These are phyloP conservation scores for Cyclanthera cordifolia DNA, from an alignment of 306 rosid genomes.

Conservation along the genomic window DNA sequence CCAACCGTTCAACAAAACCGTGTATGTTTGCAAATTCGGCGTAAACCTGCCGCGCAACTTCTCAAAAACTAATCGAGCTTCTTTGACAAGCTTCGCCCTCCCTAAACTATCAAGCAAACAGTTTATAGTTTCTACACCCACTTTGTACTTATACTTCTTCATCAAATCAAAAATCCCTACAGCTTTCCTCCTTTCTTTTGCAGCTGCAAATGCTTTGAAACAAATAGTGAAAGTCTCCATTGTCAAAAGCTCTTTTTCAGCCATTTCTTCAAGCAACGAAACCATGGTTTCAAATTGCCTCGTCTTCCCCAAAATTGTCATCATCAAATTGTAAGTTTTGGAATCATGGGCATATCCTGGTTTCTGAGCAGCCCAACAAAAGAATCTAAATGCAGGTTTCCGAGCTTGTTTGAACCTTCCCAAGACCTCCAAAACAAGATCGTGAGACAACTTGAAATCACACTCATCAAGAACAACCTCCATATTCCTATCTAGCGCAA, in stretches of 20 bases:
- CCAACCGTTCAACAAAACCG: constrained; percentile 76
- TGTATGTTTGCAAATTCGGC: constrained; percentile 50
- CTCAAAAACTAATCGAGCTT: constrained; percentile 62
- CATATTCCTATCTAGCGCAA: constrained; percentile 83
- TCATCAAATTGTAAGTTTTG: constrained; percentile 53
- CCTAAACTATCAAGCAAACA: constrained; percentile 77
- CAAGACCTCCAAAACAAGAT: constrained; percentile 71
- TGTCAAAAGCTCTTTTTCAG: constrained; percentile 53
- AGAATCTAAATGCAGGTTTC: constrained; percentile 82
- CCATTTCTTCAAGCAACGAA: constrained; percentile 79
- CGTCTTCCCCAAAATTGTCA: constrained; percentile 66
- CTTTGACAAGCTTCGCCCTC: constrained; percentile 61
- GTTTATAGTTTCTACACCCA: constrained; percentile 51
- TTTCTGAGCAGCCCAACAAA: constrained; percentile 67
- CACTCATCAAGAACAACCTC: constrained; percentile 79
- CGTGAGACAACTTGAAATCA: constrained; percentile 46
- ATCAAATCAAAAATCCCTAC: constrained; percentile 71
- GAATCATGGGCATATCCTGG: constrained; percentile 58
- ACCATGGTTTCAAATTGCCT: constrained; percentile 92
- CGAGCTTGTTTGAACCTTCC: constrained; percentile 67
- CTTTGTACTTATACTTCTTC: constrained; percentile 57
- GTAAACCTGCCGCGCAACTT: constrained; percentile 52
- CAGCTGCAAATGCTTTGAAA: constrained; percentile 64
- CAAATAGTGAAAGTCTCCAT: constrained; percentile 70
- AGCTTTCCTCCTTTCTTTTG: constrained; percentile 80